A percentile compares a stretch with the other conserved stretches of the same genome.
Evolutionary conservation across 164 flowering plant species (phyloP).

Genomic region (Nymphaea thermarum): DNA sequence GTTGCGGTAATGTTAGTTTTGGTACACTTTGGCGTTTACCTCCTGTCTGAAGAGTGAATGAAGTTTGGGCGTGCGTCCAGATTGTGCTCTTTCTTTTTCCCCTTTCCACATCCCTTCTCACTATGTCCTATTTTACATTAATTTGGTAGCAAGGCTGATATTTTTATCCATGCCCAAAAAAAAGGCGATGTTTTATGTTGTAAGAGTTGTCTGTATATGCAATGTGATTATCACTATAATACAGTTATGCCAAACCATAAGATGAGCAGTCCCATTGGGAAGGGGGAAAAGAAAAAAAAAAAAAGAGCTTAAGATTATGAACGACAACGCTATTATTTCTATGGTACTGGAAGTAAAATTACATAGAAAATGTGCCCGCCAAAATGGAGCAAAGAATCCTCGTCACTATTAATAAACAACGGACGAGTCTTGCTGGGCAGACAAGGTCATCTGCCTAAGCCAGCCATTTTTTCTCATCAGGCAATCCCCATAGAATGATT

Average conservation of each 20-base stretch:
- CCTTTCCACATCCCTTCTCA: neutral
- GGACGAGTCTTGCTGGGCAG: neutral
- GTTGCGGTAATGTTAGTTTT: conserved; percentile 13
- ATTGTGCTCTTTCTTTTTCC: neutral
- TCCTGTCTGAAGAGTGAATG: conserved; percentile 3
- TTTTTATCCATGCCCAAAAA: neutral
- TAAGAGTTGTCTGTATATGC: conserved; percentile 13
- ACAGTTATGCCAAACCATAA: neutral
- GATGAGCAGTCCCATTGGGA: neutral
- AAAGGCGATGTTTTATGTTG: conserved; percentile 2
- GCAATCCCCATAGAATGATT: neutral
- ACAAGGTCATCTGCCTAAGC: neutral
- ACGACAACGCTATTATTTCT: neutral
- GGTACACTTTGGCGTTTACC: neutral
- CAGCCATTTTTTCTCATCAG: neutral
- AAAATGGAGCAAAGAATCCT: neutral
- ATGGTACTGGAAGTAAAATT: neutral
- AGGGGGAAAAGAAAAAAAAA: neutral
- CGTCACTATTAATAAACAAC: neutral
- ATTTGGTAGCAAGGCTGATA: neutral
- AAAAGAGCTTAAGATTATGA: neutral
- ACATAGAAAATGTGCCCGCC: neutral
- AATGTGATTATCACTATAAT: conserved; percentile 2
- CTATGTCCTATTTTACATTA: neutral
- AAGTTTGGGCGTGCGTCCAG: conserved; percentile 1